Conservation (phyloP, 1,139 yeast genomes). For the Nadsonia starkeyi-henricii region DNA sequence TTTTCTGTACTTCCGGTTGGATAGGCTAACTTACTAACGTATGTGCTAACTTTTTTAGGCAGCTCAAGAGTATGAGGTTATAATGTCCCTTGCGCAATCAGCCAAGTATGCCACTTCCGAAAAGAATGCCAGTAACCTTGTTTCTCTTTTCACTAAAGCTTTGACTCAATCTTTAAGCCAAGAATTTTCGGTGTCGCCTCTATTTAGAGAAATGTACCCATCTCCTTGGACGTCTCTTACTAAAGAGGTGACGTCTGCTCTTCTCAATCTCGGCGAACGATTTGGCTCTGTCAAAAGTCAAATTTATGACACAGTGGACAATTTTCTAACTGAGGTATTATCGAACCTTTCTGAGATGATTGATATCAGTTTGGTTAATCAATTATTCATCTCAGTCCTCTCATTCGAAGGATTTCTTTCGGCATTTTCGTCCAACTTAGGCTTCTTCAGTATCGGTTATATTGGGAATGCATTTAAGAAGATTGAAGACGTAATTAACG, state of each 20-base stretch:
- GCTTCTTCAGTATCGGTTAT: constrained; percentile 3
- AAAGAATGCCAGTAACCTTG: constrained; percentile 37
- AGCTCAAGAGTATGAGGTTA: constrained; percentile 52
- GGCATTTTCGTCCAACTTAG: constrained; percentile 15
- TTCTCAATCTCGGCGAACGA: constrained; percentile 25
- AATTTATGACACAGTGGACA: constrained; percentile 28
- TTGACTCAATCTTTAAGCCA: constrained; percentile 48
- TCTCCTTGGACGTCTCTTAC: constrained; percentile 35
- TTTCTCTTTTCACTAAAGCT: constrained; percentile 43
- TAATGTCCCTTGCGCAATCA: constrained; percentile 51
- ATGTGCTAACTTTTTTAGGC: constrained; percentile 12
- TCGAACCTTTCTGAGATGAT: constrained; percentile 21
- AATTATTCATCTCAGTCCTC: constrained; percentile 24
- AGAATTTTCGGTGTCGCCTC: constrained; percentile 32
- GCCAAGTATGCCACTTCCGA: constrained; percentile 30
- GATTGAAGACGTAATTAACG: constrained; percentile 4
- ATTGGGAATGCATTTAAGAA: background rate
- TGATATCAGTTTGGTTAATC: constrained; percentile 23
- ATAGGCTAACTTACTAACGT: background rate
- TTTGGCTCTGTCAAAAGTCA: constrained; percentile 29
- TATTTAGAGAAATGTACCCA: constrained; percentile 29
- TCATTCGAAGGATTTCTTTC: constrained; percentile 26
- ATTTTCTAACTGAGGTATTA: constrained; percentile 28
- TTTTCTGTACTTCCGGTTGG: background rate
- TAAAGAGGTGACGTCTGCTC: constrained; percentile 25